Base-by-base conservation (phyloP, 106 monocot genomes). In the Xerophyta viscosa region DNA sequence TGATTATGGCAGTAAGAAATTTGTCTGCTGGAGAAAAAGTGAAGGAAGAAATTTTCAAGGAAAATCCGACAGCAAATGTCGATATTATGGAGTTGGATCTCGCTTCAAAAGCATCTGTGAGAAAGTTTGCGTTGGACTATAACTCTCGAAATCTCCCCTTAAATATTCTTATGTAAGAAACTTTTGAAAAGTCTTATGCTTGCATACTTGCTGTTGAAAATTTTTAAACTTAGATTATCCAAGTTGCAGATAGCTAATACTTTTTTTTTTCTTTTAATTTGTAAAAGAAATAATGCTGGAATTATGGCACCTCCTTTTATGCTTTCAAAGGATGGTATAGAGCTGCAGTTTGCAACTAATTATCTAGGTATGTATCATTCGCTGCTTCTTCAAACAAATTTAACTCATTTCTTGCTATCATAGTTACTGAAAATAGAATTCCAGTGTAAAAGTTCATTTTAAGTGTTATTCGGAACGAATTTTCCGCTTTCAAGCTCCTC, bases 291-390 rank as follows among this genome's bases (percentile, higher is more conserved):
- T 25, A 58, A 44, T 43, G 42, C 58, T 27, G 58, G 58, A 44
- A 28, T 41, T 39, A 39, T 58, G 25, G 58, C 24, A 26, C 41
- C 43, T 28, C 58, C 58, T 27, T 58, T 44, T 17, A 6, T 28
- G n/a, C 44, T 58, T 20, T 58, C 58, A 18, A 27, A 27, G 5
- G 58, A 58, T 58, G 58, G 58, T 8, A 58, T 58, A 43, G 43
- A 58, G 27, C 41, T 58, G 3, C 58, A 58, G 18, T 58, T 58
- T 58, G 58, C 58, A 27, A 58, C 58, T n/a, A 58, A 58, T 19
- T 42, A 58, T 28, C 4, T 58, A 14, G 41, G 43, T 58, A 44
- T 28, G 43, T 3, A 12, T 33, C 33, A 20, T 18, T 28, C n/a
- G n/a, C n/a, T n/a, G n/a, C n/a, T n/a, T n/a, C n/a, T n/a, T n/a